Base-by-base conservation (phyloP, 306 rosid genomes). In the Vigna trinervia region DNA sequence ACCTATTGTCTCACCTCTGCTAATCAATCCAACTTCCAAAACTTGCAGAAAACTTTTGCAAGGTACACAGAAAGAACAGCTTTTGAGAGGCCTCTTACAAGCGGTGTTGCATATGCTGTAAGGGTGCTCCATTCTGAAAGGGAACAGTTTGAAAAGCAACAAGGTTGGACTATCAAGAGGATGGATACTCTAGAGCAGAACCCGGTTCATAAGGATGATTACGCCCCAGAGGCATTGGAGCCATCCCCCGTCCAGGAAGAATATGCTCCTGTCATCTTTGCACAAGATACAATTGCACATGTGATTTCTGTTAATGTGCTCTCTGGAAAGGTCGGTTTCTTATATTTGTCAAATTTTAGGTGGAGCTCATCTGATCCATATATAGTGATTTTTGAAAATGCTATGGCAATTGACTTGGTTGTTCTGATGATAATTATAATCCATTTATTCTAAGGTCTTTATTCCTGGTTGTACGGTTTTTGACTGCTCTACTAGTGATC, bases 91-190 rank as follows among this genome's bases (percentile, higher is more conserved):
- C 99, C 99, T 50, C 96, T 95, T 59, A 95, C 97, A 12, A 89
- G 98, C 83, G 99, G 99, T 14, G 99, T 95, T 89, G 99, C 99
- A 15, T 92, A 95, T 88, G 99, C 97, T 50, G 97, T 92, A 46
- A 88, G 99, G 85, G 99, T 92, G 83, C 97, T 95, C 76, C 97
- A 89, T 80, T 92, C 96, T 20, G 97, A 95, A 74, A 90, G 95
- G 85, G 97, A 92, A 71, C 97, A 85, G 62, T 95, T 95, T 43
- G 99, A 95, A 92, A 87, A 86, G 90, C 97, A 92, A 71, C 99
- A 95, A 72, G 99, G 97, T 15, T 95, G 99, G 99, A 92, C 85
- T 41, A 95, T 95, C 75, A 95, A 92, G 87, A 95, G 90, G 84
- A 89, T 95, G 98, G 95, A 94, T 77, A 81, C 88, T 50, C 52